Evolutionary conservation across 2,329 filamentous ascomycete genomes (phyloP).

Genomic region (Fusarium austroafricanum): DNA sequence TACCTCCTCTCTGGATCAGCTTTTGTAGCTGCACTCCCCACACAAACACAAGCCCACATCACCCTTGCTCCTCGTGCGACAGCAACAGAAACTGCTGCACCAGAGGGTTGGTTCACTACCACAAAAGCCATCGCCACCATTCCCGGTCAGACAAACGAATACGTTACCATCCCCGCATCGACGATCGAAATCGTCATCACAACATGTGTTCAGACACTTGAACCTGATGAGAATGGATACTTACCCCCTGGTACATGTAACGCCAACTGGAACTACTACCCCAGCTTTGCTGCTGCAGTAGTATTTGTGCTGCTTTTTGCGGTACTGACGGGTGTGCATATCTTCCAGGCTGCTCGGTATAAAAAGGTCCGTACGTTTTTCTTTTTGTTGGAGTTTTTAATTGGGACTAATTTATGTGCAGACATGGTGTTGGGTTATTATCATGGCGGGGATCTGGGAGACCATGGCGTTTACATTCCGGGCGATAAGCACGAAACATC

Average conservation of each 20-base stretch:
- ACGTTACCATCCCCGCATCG: conserved; percentile 44
- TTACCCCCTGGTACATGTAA: conserved; percentile 48
- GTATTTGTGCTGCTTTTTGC: conserved; percentile 48
- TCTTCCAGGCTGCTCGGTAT: conserved; percentile 37
- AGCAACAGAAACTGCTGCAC: conserved; percentile 22
- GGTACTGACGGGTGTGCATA: conserved; percentile 17
- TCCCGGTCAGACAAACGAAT: conserved; percentile 28
- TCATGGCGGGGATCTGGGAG: conserved; percentile 51
- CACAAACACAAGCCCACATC: conserved; percentile 16
- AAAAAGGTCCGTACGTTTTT: conserved; percentile 42
- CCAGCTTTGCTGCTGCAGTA: conserved; percentile 47
- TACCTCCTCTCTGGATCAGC: conserved; percentile 25
- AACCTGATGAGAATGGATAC: conserved; percentile 50
- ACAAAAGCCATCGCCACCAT: conserved; percentile 45
- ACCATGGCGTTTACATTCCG: conserved; percentile 39
- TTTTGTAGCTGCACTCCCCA: conserved; percentile 5
- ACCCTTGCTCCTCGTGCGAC: conserved; percentile 19
- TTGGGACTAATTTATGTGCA: not conserved
- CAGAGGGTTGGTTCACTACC: conserved; percentile 43
- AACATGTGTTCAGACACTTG: conserved; percentile 52
- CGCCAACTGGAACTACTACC: conserved; percentile 51
- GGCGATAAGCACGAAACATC: conserved; percentile 37
- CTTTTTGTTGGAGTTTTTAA: not conserved
- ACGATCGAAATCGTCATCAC: conserved; percentile 50
- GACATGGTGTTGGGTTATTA: conserved; percentile 52